Evolutionary conservation across 2,329 filamentous ascomycete species (phyloP).

Genomic region (Paecilomyces sp.): DNA sequence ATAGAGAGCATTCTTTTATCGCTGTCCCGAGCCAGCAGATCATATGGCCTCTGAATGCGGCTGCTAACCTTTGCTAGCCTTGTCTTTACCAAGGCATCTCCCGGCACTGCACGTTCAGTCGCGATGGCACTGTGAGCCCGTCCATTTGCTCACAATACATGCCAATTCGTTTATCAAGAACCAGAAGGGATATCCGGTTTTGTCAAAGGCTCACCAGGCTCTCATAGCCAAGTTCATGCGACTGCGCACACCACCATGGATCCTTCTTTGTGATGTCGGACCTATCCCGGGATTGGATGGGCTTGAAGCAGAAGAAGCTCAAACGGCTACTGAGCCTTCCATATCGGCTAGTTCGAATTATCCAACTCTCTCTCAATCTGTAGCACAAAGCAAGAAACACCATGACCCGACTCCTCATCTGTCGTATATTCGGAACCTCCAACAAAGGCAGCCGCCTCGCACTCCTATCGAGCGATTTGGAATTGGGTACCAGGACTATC

Average conservation of each 20-base stretch:
- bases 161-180: slow-evolving; percentile 51
- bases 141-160: slow-evolving; percentile 50
- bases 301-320: slow-evolving; percentile 7
- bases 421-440: slow-evolving; percentile 76
- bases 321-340: slow-evolving; percentile 9
- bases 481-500: slow-evolving; percentile 79
- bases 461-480: slow-evolving; percentile 60
- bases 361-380: slow-evolving; percentile 65
- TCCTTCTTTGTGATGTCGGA: slow-evolving; percentile 53
- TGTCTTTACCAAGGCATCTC: slow-evolving; percentile 53
- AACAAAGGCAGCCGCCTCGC: slow-evolving; percentile 67
- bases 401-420: slow-evolving; percentile 59
- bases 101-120: slow-evolving; percentile 50
- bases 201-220: slow-evolving; percentile 52
- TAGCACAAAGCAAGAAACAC: slow-evolving; percentile 42
- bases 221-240: slow-evolving; percentile 52
- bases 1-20: slow-evolving; percentile 4
- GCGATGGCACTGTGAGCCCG: slow-evolving; percentile 57
- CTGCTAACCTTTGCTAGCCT: slow-evolving; percentile 32
- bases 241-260: slow-evolving; percentile 52
- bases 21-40: neutral
- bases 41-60: neutral
- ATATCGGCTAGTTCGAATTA: slow-evolving; percentile 38
- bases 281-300: slow-evolving; percentile 43
- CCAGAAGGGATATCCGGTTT: slow-evolving; percentile 50